Evolutionary conservation across 805 yeast genomes (phyloP).

Genomic region (Brettanomyces anomalus): DNA sequence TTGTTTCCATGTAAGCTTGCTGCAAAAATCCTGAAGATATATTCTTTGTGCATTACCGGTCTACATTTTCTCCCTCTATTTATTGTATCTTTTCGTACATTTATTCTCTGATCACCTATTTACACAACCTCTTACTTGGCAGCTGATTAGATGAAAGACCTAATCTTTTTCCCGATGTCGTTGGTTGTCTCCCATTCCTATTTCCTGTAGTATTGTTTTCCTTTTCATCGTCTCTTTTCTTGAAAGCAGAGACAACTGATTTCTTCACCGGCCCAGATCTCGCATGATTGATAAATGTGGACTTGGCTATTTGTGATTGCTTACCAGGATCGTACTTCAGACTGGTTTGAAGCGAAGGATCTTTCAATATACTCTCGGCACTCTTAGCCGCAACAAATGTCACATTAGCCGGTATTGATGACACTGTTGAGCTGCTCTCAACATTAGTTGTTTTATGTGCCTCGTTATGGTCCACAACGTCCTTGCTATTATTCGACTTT

Average conservation of each 20-base stretch:
- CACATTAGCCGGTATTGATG: constrained; percentile 18
- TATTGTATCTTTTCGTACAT: no score
- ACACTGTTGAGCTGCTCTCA: constrained; percentile 8
- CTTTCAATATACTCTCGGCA: constrained; percentile 47
- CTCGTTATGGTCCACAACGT: neutral
- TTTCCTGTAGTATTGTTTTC: constrained; percentile 1
- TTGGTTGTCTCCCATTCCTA: no score
- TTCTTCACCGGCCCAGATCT: constrained; percentile 58
- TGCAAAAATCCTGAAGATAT: neutral
- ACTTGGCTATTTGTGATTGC: constrained; percentile 46
- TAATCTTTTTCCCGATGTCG: constrained; percentile 1
- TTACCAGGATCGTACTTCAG: constrained; percentile 47
- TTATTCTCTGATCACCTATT: neutral
- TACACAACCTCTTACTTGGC: constrained; percentile 13
- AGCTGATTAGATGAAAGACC: constrained; percentile 17
- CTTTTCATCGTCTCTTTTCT: constrained; percentile 4
- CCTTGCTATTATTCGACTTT: constrained; percentile 10
- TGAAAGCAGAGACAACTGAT: constrained; percentile 10
- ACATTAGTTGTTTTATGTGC: neutral
- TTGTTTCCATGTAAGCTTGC: neutral
- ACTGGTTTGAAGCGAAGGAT: constrained; percentile 28
- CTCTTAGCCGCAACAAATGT: constrained; percentile 56
- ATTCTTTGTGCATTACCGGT: no score
- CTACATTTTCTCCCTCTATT: no score
- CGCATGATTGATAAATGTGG: constrained; percentile 47